These are phyloP conservation scores for Biscogniauxia mediterranea DNA, from an alignment of 2,329 filamentous ascomycete species.

Conservation along the genomic window DNA sequence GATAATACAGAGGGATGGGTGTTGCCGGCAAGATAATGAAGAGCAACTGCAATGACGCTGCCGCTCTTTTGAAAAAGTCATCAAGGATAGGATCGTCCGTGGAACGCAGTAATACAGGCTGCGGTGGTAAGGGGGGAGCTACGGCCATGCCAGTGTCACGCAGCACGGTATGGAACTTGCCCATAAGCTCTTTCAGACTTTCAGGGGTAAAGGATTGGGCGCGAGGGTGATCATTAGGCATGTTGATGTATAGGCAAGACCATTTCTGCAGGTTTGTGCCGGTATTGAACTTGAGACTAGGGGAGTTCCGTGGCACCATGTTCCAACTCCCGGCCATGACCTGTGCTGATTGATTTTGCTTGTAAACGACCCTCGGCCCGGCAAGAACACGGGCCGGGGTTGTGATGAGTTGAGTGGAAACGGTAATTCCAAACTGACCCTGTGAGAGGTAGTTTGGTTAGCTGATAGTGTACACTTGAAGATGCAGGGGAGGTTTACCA, in stretches of 20 bases:
- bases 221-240: not conserved
- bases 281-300: not conserved
- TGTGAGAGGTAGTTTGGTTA: conserved; percentile 17
- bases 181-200: not conserved
- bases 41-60: conserved; percentile 37
- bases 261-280: not conserved
- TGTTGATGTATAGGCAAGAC: not conserved
- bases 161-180: not conserved
- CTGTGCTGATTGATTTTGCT: not conserved
- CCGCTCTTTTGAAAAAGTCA: not conserved
- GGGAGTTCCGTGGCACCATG: conserved; percentile 4
- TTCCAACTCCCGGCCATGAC: conserved; percentile 9
- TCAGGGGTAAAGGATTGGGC: not conserved
- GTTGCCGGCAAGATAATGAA: conserved; percentile 46
- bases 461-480: conserved; percentile 3
- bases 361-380: conserved; percentile 7
- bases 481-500: conserved; percentile 32
- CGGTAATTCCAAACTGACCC: conserved; percentile 44
- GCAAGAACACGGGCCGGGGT: conserved; percentile 7
- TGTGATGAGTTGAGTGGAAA: conserved; percentile 6
- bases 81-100: not conserved
- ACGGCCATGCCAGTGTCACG: not conserved
- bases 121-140: not conserved
- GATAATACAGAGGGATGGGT: conserved; percentile 50
- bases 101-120: not conserved